Percentiles rank a stretch among this genome's conserved stretches.
These are phyloP conservation scores for Phylloporus rhodoxanthus DNA, from an alignment of 768 basidiomycete species.

Conservation along the genomic window DNA sequence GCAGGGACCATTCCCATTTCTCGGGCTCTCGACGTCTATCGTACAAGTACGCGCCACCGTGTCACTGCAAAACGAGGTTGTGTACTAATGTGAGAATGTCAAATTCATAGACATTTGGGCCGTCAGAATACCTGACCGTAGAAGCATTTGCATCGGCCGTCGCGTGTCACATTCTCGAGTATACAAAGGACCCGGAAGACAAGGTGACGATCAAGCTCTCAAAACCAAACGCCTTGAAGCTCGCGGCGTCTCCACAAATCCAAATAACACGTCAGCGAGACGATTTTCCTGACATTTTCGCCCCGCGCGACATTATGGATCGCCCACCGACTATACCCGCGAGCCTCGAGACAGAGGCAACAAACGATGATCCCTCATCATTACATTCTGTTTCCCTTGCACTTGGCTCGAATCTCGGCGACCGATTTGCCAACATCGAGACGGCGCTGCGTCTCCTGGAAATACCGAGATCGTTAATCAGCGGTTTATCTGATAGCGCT, in stretches of 20 bases:
- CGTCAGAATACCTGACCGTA: conserved; percentile 54
- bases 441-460: conserved; percentile 70
- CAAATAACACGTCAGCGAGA: conserved; percentile 44
- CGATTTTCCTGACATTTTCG: conserved; percentile 31
- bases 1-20: conserved; percentile 11
- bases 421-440: conserved; percentile 78
- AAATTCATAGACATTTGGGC: conserved; percentile 39
- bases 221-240: conserved; percentile 68
- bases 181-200: conserved; percentile 16
- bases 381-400: conserved; percentile 57
- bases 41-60: background rate
- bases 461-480: conserved; percentile 32
- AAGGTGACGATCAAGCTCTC: conserved; percentile 51
- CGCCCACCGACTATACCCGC: background rate
- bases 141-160: conserved; percentile 63
- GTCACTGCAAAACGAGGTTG: background rate
- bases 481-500: conserved; percentile 17
- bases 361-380: background rate
- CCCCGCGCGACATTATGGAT: background rate
- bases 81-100: background rate
- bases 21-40: conserved; percentile 31
- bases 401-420: conserved; percentile 87
- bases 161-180: conserved; percentile 41
- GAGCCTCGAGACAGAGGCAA: background rate
- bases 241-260: conserved; percentile 61